Evolutionary conservation across 108 stramenopile genomes (phyloP).

Genomic region (Skeletonema menzelii): DNA sequence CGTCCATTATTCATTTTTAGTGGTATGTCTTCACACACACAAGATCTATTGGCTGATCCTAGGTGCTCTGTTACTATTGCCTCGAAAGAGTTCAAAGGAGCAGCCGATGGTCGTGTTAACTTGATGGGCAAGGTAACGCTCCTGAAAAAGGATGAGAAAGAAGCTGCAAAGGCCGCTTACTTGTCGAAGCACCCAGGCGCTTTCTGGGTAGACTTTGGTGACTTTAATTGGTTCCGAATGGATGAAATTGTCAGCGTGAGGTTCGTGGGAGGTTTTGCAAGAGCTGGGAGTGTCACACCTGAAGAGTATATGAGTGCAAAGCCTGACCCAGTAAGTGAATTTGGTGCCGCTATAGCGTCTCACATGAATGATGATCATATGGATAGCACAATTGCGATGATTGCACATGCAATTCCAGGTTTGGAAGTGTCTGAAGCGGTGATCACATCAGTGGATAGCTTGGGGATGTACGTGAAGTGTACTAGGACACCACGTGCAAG

Average conservation of each 20-base stretch:
- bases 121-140: slow-evolving; percentile 83
- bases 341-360: slow-evolving; percentile 72
- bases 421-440: slow-evolving; percentile 76
- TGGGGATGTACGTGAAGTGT: slow-evolving; percentile 92
- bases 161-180: slow-evolving; percentile 73
- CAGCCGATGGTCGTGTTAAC: slow-evolving; percentile 93
- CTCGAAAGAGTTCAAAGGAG: slow-evolving; percentile 93
- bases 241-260: slow-evolving; percentile 78
- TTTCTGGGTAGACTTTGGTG: slow-evolving; percentile 94
- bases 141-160: slow-evolving; percentile 57
- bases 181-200: slow-evolving; percentile 89
- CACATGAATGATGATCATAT: slow-evolving; percentile 98
- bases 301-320: slow-evolving; percentile 79
- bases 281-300: slow-evolving; percentile 82
- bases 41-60: slow-evolving; percentile 83
- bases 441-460: slow-evolving; percentile 89
- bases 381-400: slow-evolving; percentile 85
- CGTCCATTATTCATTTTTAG: slow-evolving; percentile 91
- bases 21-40: slow-evolving; percentile 92
- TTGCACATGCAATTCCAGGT: slow-evolving; percentile 76
- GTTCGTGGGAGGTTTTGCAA: slow-evolving; percentile 96
- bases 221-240: slow-evolving; percentile 90
- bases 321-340: slow-evolving; percentile 84
- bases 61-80: slow-evolving; percentile 85
- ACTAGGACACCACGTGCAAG: slow-evolving; percentile 68